Evolutionary conservation across 352 stramenopile species (phyloP), one percentile per base, ranked within the genome.

Genomic region (Pythium scleroteichum): DNA sequence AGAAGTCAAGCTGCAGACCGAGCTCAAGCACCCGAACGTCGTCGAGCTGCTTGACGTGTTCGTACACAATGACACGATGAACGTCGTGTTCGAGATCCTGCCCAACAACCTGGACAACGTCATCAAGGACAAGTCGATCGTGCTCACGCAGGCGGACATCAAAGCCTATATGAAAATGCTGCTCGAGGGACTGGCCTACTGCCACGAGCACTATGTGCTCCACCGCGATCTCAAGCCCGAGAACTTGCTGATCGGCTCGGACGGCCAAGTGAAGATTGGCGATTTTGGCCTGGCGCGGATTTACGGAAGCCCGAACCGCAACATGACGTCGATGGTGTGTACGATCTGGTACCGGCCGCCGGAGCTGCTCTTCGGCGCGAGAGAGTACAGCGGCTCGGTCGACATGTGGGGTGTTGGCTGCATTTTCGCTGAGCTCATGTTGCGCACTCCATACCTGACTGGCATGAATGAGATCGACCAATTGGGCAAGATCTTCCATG

Each of bases 131-230:
- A 96, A 96, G 66, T 76, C 78, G 0, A 73, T 96, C 52, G 77
- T 95, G 55, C 74, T 96, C 54, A 89, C 85, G 32, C 81, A 88
- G 24, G 73, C 78, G 3, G 80, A 96, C 55, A 92, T 96, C 61
- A 96, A 95, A 67, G 68, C 75, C 24, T 95, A 94, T 78, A 92
- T 96, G 85, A 72, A 87, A 62, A 95, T 95, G 87, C 72, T 94
- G 41, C 73, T 95, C 14, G 64, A 79, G 14, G 87, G 85, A 1
- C 64, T 94, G 40, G 79, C 76, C 33, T 91, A 93, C 53, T 90
- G 87, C 55, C 87, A 96, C 66, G 76, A 77, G 10, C 82, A 93
- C 71, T 92, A 81, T 56, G 83, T 96, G 29, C 61, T 96, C 13
- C 87, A 96, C 49, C 85, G 87, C 48, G 87, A 96, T 80, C 73